A percentile compares a stretch with the other conserved stretches of the same genome.
Evolutionary conservation across 331 rosid genomes (phyloP).

Genomic region (Saraca asoca): DNA sequence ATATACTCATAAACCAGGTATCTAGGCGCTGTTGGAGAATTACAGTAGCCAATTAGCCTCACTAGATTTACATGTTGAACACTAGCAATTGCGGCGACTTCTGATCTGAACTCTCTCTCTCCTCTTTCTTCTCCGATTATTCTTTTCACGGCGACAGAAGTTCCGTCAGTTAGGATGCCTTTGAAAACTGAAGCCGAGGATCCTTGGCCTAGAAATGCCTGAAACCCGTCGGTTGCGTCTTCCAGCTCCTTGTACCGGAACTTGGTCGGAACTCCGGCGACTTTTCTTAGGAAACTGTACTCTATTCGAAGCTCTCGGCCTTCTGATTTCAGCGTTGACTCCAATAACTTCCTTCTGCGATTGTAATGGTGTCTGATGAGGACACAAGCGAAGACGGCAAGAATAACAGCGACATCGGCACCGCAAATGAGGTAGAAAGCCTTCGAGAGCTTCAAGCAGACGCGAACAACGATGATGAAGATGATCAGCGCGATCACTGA

Average conservation of each 20-base stretch:
- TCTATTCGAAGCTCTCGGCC: conserved; percentile 86
- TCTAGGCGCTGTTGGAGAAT: conserved; percentile 54
- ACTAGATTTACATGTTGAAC: conserved; percentile 84
- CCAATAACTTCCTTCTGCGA: conserved; percentile 48
- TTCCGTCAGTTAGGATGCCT: conserved; percentile 79
- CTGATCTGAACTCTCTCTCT: conserved; percentile 77
- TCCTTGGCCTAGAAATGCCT: conserved; percentile 66
- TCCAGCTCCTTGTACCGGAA: conserved; percentile 73
- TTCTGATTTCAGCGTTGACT: conserved; percentile 56
- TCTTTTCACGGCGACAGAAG: conserved; percentile 79
- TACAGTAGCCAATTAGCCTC: conserved; percentile 70
- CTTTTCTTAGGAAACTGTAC: conserved; percentile 82
- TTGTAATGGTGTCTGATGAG: conserved; percentile 57
- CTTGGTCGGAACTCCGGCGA: conserved; percentile 84
- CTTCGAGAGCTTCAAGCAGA: conserved; percentile 45
- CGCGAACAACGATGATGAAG: conserved; percentile 57
- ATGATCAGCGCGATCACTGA: conserved; percentile 49
- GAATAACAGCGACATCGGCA: conserved; percentile 54
- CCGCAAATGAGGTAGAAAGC: conserved; percentile 80
- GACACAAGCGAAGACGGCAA: conserved; percentile 59
- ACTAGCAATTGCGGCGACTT: conserved; percentile 89
- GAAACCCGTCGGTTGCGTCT: conserved; percentile 76
- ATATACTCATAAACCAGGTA: conserved; percentile 73
- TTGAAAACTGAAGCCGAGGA: conserved; percentile 78
- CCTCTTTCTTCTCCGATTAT: conserved; percentile 62